Base-by-base conservation (phyloP, 805 yeast genomes). In the Saturnispora silvae region DNA sequence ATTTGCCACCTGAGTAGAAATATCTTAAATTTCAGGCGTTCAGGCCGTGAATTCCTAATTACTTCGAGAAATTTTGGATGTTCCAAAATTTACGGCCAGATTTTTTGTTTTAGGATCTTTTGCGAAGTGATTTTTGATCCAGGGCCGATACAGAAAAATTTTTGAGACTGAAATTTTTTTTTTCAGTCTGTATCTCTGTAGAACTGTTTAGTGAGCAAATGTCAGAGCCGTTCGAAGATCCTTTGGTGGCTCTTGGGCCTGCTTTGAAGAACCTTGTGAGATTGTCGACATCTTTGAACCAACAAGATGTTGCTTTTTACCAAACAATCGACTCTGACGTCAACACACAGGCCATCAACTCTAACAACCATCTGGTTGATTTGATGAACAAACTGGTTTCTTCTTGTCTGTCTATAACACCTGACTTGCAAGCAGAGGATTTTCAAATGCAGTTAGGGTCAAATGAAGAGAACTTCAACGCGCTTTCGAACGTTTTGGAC, bases 281-380 rank as follows among this genome's bases (percentile, higher is more conserved):
- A 42, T 70, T 80, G 3, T 68, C 94, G 0, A 64, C 79, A 3
- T 75, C 81, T 2, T 56, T 87, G 30, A 81, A 82, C 2, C 73
- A 84, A 0, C 81, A 81, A 39, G 97, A 89, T 61, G 68, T 86
- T n/a, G 72, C 69, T 22, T 92, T 87, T 50, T 74, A 76, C 55
- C 68, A 67, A 32, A 74, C 82, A 33, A 51, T 84, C 10, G 89
- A 83, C 54, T 63, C 61, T 3, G 50, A 54, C 1, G 51, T 77
- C 11, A 57, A 65, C 4, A 52, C 56, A 13, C 55, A 62, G 16
- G 39, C 81, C 5, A 51, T 74, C 19, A 56, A 53, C 2, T 43
- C 74, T 34, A 37, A 40, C 18, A 14, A 30, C 3, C 19, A 37
- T 13, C 15, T 48, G 10, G 5, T 34, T 4, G 34, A 37, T 26